phyloP scores from a whole-genome alignment of 1,139 yeast species.

The Suhomyces atakaporum region DNA sequence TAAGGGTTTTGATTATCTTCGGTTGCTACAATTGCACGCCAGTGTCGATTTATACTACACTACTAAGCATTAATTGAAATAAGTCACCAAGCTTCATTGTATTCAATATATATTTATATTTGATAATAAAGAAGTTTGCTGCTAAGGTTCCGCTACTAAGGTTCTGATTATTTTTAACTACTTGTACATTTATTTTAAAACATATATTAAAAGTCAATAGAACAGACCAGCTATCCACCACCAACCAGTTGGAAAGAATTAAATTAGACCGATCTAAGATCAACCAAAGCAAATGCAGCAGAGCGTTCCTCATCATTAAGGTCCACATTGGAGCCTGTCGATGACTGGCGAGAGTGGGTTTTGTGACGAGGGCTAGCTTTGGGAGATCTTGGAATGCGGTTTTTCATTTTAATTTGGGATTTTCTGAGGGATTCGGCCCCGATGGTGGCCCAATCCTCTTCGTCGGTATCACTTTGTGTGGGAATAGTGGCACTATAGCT shows the following conservation, averaged over 20 bases:
- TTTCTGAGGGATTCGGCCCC: slow-evolving; percentile 69
- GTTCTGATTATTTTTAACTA: neutral
- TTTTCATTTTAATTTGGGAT: slow-evolving; percentile 13
- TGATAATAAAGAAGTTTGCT: no score
- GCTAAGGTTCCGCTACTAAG: neutral
- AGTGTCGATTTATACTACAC: no score
- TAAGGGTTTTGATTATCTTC: no score
- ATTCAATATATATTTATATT: no score
- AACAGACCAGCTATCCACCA: slow-evolving; percentile 12
- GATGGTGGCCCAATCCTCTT: slow-evolving; percentile 91
- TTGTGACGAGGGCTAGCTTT: slow-evolving; percentile 9
- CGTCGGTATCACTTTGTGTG: slow-evolving; percentile 65
- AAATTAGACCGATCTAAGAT: slow-evolving; percentile 45
- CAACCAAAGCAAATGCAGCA: slow-evolving; percentile 66
- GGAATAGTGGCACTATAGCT: slow-evolving; percentile 7
- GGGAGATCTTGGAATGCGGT: slow-evolving; percentile 14
- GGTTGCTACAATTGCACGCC: no score
- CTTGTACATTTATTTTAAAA: neutral
- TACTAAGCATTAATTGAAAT: no score
- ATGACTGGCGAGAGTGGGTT: slow-evolving; percentile 10
- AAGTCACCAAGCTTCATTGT: no score
- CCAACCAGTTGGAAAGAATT: slow-evolving; percentile 9
- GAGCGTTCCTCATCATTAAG: slow-evolving; percentile 45
- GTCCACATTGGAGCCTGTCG: slow-evolving; percentile 12
- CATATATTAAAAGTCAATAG: slow-evolving; percentile 6